Evolutionary conservation across 2,329 filamentous ascomycete genomes (phyloP).

Genomic region (Claviceps monticola): DNA sequence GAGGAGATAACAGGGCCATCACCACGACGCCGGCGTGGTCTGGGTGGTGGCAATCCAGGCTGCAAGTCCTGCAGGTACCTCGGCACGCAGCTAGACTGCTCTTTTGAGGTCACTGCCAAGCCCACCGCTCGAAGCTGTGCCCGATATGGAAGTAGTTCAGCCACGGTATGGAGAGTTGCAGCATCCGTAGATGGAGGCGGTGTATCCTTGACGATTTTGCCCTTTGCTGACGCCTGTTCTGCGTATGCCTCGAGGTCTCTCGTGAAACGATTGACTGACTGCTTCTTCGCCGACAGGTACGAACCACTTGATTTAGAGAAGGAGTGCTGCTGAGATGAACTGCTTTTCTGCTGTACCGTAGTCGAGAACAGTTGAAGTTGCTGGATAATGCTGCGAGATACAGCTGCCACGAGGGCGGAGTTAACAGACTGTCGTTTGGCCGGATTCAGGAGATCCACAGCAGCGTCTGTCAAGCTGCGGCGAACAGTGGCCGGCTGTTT

Average conservation of each 20-base stretch:
- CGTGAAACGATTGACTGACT: slow-evolving; percentile 24
- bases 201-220: slow-evolving; percentile 24
- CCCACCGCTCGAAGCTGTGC: slow-evolving; percentile 39
- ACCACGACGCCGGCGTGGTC: background rate
- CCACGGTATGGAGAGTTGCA: slow-evolving; percentile 35
- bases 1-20: background rate
- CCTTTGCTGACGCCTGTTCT: slow-evolving; percentile 22
- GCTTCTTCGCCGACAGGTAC: slow-evolving; percentile 29
- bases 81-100: slow-evolving; percentile 24
- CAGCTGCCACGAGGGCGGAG: slow-evolving; percentile 27
- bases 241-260: slow-evolving; percentile 17
- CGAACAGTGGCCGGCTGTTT: slow-evolving; percentile 1
- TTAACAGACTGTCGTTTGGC: slow-evolving; percentile 22
- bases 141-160: slow-evolving; percentile 38
- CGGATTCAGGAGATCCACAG: slow-evolving; percentile 6
- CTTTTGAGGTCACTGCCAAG: slow-evolving; percentile 39
- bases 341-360: background rate
- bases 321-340: background rate
- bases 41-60: background rate
- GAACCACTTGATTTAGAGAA: slow-evolving; percentile 14
- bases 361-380: slow-evolving; percentile 28
- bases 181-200: slow-evolving; percentile 27
- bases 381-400: slow-evolving; percentile 30
- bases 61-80: slow-evolving; percentile 7
- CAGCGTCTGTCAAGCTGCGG: slow-evolving; percentile 8